Evolutionary conservation across 2,329 filamentous ascomycete genomes (phyloP), one percentile per base, ranked within the genome.

Genomic region (Fusarium sp.): DNA sequence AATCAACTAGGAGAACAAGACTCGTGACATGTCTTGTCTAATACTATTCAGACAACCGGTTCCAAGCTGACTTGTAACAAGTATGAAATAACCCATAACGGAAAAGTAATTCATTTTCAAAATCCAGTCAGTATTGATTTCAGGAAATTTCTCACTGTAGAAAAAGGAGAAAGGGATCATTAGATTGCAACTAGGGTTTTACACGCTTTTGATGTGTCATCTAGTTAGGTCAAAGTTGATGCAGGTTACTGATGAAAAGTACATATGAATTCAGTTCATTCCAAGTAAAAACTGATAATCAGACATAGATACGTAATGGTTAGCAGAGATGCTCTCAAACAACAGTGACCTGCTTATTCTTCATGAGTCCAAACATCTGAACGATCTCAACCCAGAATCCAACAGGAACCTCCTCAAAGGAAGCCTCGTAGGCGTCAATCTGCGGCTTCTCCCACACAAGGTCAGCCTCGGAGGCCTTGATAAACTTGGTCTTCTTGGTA

Each of bases 351-450:
- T 56, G 27, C 58, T 67, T 63, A 8, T 35, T 63, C 27, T 27
- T 54, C 64, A 56, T 63, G 13, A 67, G 27, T 10, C 64, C 64
- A 39, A 67, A 62, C 57, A 67, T 62, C 45, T 67, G 64, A 7
- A 67, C 34, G 2, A 63, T 67, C 7, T 67, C 57, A 1, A 20
- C 27, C 64, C 57, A 67, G 48, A 67, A 67, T 5, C 64, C 57
- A 8, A 56, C 58, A 32, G 57, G 58, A 9, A 56, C 35, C 48
- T 67, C 64, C 10, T 67, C 64, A 37, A 63, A 67, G 3, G 48
- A 20, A 20, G 65, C 43, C 54, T 64, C 43, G 23, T 70, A 64
- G 1, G 52, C 68, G 34, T 68, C 54, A 14, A 68, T 70, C 35
- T 34, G 37, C 2, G 64, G 58, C n/a, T 30, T 48, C 35, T 70